Conservation (phyloP, 2,329 filamentous ascomycete species). For the Talaromyces marneffei region DNA sequence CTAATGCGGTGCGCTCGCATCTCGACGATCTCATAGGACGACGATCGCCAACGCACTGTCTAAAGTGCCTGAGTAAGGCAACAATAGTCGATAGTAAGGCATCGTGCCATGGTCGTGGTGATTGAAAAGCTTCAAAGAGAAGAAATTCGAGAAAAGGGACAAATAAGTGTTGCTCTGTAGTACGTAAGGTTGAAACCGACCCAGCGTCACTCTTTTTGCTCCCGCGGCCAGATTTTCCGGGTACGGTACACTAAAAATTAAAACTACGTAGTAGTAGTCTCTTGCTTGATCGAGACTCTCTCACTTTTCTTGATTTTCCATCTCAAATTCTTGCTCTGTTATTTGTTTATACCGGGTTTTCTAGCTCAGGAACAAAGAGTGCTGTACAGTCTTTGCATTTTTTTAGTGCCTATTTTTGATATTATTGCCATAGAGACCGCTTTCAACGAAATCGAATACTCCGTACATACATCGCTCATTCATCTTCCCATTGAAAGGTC, state of each 20-base stretch:
- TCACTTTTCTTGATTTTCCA: background rate
- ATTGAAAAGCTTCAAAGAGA: background rate
- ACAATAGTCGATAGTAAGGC: background rate
- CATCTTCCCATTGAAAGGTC: background rate
- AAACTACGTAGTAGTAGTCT: background rate
- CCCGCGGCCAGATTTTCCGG: background rate
- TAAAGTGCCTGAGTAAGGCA: background rate
- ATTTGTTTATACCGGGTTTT: background rate
- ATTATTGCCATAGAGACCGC: background rate
- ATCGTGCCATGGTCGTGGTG: background rate
- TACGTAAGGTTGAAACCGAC: background rate
- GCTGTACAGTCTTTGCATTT: background rate
- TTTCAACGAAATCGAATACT: background rate
- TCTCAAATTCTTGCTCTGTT: background rate
- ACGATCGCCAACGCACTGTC: conserved; percentile 6
- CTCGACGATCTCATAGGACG: conserved; percentile 5
- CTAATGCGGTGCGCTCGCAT: conserved; percentile 6
- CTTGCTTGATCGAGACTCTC: background rate
- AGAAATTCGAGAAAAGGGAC: no score
- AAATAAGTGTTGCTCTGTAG: background rate
- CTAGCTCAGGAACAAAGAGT: background rate
- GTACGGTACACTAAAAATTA: background rate
- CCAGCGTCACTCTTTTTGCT: background rate
- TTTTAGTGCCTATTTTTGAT: background rate
- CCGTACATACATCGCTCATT: background rate